Base-by-base conservation (phyloP, 228 moss, liverwort and hornwort species). In the Sphagnum magellanicum region DNA sequence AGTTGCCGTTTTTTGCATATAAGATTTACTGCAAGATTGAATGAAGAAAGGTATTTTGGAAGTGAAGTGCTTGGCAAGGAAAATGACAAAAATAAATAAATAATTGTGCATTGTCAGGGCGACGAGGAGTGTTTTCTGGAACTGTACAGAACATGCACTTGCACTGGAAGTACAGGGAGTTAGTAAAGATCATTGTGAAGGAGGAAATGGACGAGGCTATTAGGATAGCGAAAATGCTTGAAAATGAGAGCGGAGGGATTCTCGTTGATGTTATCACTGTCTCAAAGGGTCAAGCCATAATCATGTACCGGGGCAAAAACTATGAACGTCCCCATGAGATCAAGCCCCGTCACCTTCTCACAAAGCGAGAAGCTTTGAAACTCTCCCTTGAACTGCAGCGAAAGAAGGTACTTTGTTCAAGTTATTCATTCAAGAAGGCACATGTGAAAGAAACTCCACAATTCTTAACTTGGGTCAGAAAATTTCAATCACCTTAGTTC, bases 121-220 rank as follows among this genome's bases (percentile, higher is more conserved):
- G 98, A 73, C 79, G 98, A 83, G 98, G 98, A 81, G 77, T 98
- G 6, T 98, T 92, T 59, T 93, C 87, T 68, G 98, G 98, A 66
- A 88, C 88, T 48, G 89, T 98, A 49, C 94, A 98, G 79, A 94
- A 94, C 70, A 98, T 98, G 98, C 98, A 98, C 79, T 80, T 94
- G 63, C 98, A 98, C 76, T 98, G 98, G 98, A 98, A 98, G 76
- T 90, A 98, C 77, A 87, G 98, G 72, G 90, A 94, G 67, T 81
- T 98, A 52, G 89, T 98, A 50, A 94, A 98, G 75, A 81, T 98
- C 48, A 75, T 94, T 49, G 85, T 90, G 71, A 98, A 94, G 76
- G 87, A 88, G 55, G 78, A 90, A 65, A 81, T 80, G 61, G 52
- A 74, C 50, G 98, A 98, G 64, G 78, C 87, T 75, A 80, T 93